Base-by-base conservation (phyloP, 345 rosid species). In the Eucalyptus curtisii region DNA sequence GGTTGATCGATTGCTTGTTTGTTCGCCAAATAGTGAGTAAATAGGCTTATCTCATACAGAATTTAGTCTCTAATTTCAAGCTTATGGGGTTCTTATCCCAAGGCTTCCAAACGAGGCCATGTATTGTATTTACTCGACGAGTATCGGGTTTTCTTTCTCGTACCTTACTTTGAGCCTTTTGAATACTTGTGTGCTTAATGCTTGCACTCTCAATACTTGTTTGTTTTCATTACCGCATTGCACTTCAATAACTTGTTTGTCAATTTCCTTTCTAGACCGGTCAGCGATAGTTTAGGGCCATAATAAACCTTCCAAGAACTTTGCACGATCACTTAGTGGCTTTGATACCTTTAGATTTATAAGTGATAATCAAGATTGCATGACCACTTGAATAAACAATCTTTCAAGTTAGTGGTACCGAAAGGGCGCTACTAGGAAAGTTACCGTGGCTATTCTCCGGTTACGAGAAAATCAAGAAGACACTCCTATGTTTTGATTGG, bases 381-480 rank as follows among this genome's bases (percentile, higher is more conserved):
- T 24, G 30, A 55, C 12, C 61, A 55, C 61, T 55, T 55, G 10
- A 10, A 55, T 24, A 24, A 55, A 55, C 6, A 55, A 22, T 24
- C 13, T 55, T 55, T 10, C 1, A 55, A 24, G 30, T 55, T 55
- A 55, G 30, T 55, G 30, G 13, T 55, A 55, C 1, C 11, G 6
- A 55, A 24, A 55, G 6, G 13, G 1, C 6, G 6, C 13, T 24
- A 55, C 3, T 10, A 24, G 0, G 3, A 24, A 55, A 55, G 61
- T 55, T 55, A 55, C 12, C 61, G 0, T 4, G 1, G 30, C 61
- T 24, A 55, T 55, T 55, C 13, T 24, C 1, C 24, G 0, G 30
- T 24, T 24, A 55, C 3, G 13, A 8, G 10, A 24, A 55, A 55
- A 55, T 55, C 1, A 24, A 55, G 1, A 24, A 1, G 13, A 55